Base-by-base conservation (phyloP, 306 rosid genomes). In the Pyrus pyrifolia region DNA sequence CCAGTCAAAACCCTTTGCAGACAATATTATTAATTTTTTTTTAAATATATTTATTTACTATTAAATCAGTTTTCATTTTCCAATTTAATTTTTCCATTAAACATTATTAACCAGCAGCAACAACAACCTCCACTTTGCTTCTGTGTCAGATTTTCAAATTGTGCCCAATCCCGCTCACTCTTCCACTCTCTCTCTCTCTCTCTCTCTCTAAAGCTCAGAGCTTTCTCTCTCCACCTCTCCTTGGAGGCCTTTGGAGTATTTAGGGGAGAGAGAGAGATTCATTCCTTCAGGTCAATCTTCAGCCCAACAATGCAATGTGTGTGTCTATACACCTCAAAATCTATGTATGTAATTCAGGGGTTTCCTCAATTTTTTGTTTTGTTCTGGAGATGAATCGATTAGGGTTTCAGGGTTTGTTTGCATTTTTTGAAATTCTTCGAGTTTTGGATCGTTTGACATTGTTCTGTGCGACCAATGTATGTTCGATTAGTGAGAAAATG, bases 281-380 rank as follows among this genome's bases (percentile, higher is more conserved):
- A 31, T 93, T 89, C 86, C 86, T 76, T 59, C 22, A 31, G 91
- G 91, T 89, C 87, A 76, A 61, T 69, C 71, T 81, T 61, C 69
- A 62, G 13, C 40, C 31, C 27, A 67, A 25, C 22, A 46, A 33
- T 55, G 63, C 72, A 74, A 49, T 74, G 74, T 55, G 33, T 73
- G 22, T 22, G 27, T 42, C 17, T 68, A 6, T 62, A 22, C 83
- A 35, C 42, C 31, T 72, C 68, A 44, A n/a, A 22, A 3, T 67
- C 29, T 49, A 40, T 55, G 65, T 58, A 6, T 58, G 29, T 35
- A 11, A 2, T 73, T 15, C 46, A 68, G 75, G 58, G 73, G 44
- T 74, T 18, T 74, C 53, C n/a, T 15, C 57, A 6, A 65, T 22
- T 22, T 67, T 9, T 67, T 40, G 51, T 75, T 30, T 58, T 1